Base-by-base conservation (phyloP, 2,329 filamentous ascomycete genomes). In the Neofusicoccum sp. region DNA sequence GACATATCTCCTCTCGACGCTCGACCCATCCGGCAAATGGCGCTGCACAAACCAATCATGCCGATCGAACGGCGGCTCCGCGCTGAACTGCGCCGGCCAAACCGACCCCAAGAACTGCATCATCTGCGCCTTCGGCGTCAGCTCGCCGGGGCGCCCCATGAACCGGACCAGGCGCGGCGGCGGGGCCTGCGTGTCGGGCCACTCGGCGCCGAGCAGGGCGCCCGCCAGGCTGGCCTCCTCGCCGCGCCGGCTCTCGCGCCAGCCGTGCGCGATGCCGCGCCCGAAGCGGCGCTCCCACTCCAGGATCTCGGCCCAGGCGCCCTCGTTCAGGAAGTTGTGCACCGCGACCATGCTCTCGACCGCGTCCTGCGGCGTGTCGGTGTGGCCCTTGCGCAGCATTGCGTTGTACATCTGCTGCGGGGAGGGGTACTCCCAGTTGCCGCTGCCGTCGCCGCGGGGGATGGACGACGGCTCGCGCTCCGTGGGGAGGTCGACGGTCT, bases 381-480 rank as follows among this genome's bases (percentile, higher is more conserved):
- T 92, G 76, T 97, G 95, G 62, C 95, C 95, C 77, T 99, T 99
- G 65, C 95, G 89, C 63, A 98, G 80, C 78, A 99, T 89, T 6
- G 95, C 95, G 71, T 99, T 98, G 82, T 98, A 99, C 95, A 99
- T 99, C 77, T 99, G 95, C 79, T 99, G 95, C 0, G 95, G 93
- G 0, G 92, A 97, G 0, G 95, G 95, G 73, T 99, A 99, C 76
- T 98, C 95, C 95, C 95, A 99, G 70, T 90, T 96, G 57, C 87
- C 83, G 49, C 86, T 84, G 62, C 76, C 78, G 68, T 89, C 86
- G 69, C 90, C 91, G 67, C 89, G 89, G n/a, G 95, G 95, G 67
- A 99, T 99, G 1, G 93, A 92, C 0, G 91, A 96, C 31, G 84
- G 79, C 75, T 97, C 92, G 67, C 95, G 89, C 6, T 87, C 84